These are phyloP conservation scores for Prunus fruticosa DNA, from an alignment of 306 rosid genomes.

Conservation along the genomic window DNA sequence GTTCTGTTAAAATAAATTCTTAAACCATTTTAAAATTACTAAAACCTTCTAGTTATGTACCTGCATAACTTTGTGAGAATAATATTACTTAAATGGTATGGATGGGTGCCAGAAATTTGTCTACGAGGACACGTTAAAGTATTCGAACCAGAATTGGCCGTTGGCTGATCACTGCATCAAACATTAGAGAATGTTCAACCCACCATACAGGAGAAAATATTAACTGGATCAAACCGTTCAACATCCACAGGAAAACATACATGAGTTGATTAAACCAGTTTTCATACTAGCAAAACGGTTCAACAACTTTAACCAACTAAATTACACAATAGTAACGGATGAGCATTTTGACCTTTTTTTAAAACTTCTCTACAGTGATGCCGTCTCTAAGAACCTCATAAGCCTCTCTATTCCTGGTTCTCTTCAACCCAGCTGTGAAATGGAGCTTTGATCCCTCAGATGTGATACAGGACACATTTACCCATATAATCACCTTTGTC, in stretches of 20 bases:
- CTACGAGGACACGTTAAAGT: neutral
- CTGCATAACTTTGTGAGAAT: too few relatives aligned
- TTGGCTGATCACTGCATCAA: neutral
- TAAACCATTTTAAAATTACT: too few relatives aligned
- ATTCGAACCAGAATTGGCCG: too few relatives aligned
- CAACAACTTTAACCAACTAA: constrained; percentile 10
- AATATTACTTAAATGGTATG: too few relatives aligned
- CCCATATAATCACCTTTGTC: constrained; percentile 93
- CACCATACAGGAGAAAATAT: neutral
- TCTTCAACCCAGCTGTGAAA: constrained; percentile 87
- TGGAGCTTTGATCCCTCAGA: constrained; percentile 76
- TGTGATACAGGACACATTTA: constrained; percentile 66
- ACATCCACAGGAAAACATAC: constrained; percentile 17
- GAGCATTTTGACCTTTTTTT: constrained; percentile 7
- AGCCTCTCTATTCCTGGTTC: constrained; percentile 79
- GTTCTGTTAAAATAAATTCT: too few relatives aligned
- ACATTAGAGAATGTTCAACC: neutral
- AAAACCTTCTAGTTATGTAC: too few relatives aligned
- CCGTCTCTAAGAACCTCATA: constrained; percentile 89
- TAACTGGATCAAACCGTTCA: constrained; percentile 19
- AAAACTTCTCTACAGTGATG: constrained; percentile 66
- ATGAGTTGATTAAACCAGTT: constrained; percentile 21
- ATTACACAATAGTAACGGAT: constrained; percentile 14
- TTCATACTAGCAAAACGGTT: constrained; percentile 16
- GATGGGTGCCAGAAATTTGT: too few relatives aligned